phyloP scores from a whole-genome alignment of 371 early-diverging fungal species.

The Mortierella sp. region DNA sequence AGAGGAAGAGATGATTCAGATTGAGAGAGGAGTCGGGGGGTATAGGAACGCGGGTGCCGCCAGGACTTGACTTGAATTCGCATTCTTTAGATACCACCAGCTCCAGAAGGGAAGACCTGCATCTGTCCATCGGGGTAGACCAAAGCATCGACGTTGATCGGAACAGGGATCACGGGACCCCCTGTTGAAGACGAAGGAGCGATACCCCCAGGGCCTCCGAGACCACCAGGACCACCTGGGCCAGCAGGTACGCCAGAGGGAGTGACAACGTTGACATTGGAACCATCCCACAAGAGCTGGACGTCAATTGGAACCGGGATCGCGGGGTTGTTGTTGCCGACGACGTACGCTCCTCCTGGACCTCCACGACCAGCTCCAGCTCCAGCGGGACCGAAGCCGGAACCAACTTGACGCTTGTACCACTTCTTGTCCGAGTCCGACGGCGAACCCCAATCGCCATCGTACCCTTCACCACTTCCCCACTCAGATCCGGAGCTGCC shows the following conservation, averaged over 20 bases:
- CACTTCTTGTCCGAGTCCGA: neutral
- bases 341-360: neutral
- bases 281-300: neutral
- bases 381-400: neutral
- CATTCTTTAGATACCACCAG: neutral
- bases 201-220: neutral
- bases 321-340: neutral
- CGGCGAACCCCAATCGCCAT: neutral
- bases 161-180: slow-evolving; percentile 31
- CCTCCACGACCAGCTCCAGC: neutral
- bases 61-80: no score
- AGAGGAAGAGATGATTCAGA: no score
- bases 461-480: neutral
- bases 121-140: slow-evolving; percentile 39
- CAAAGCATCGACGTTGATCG: slow-evolving; percentile 32
- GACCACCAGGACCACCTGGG: slow-evolving; percentile 7
- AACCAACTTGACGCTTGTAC: neutral
- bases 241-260: neutral
- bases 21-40: no score
- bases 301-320: neutral
- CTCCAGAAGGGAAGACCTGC: slow-evolving; percentile 19
- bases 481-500: neutral
- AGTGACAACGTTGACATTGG: neutral
- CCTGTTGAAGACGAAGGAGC: neutral
- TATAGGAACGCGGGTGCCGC: no score